Base-by-base conservation (phyloP, 768 basidiomycete genomes). In the Pleurotus pulmonarius region DNA sequence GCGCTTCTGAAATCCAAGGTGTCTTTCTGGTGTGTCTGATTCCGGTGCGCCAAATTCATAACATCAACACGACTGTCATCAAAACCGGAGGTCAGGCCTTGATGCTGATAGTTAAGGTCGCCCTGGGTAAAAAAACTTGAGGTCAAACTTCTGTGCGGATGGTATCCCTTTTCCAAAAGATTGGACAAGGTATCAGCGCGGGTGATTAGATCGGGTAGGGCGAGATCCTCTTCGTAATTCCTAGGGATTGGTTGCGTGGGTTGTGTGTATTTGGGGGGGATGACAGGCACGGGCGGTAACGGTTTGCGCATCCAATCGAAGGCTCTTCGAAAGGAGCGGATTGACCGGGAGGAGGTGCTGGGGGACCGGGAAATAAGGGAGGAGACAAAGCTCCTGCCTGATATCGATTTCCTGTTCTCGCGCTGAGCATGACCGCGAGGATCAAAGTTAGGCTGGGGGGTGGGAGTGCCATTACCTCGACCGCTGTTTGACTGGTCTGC, bases 211-310 rank as follows among this genome's bases (percentile, higher is more conserved):
- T 81, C 75, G 1, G 80, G 80, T n/a, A 85, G 72, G 38, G 81
- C 75, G 5, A 77, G 68, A 46, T 69, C 63, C 39, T 78, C 75
- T 46, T 86, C 85, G 45, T 65, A 68, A 56, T 70, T 74, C 45
- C 72, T 71, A 59, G 76, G 70, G 38, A 73, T 75, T 53, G 65
- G 67, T 11, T 34, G 29, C 58, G 80, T 79, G 11, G 65, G 64
- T 2, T 73, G 66, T 34, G 82, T 61, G 6, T 80, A 67, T 16
- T 78, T 75, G 46, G 77, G 67, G 2, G 82, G 77, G 12, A 82
- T 74, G 16, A 68, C 70, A 13, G 85, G 86, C 22, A 87, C 74
- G 1, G 83, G 84, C 5, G 86, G 85, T 13, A 87, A 68, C 3
- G 83, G 83, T 63, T 86, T 85, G 22, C 67, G 77, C 56, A 74